A percentile compares a stretch with the other conserved stretches of the same genome.
phyloP scores from a whole-genome alignment of 352 stramenopile genomes.

The Elongisporangium senticosum region DNA sequence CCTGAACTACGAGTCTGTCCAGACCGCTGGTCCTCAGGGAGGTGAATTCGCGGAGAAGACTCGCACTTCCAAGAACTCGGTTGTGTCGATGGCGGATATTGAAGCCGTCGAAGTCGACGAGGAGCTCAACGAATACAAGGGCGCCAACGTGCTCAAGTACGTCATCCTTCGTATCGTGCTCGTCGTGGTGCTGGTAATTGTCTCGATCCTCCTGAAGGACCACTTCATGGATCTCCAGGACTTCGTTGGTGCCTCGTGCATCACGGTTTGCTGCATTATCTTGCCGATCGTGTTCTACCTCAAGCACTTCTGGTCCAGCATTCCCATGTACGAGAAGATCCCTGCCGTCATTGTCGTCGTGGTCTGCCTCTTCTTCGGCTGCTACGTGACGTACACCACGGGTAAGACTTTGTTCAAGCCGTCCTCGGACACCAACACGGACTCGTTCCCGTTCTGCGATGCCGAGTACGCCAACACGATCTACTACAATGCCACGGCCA shows the following conservation, averaged over 20 bases:
- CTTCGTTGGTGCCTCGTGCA: conserved; percentile 33
- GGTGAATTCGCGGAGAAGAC: conserved; percentile 15
- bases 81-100: conserved; percentile 35
- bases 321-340: conserved; percentile 41
- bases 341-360: conserved; percentile 29
- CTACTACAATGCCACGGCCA: conserved; percentile 47
- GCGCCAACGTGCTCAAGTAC: conserved; percentile 31
- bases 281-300: conserved; percentile 38
- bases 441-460: conserved; percentile 53
- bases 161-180: conserved; percentile 32
- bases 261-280: conserved; percentile 31
- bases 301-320: conserved; percentile 26
- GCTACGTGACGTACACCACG: conserved; percentile 36
- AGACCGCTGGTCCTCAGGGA: conserved; percentile 12
- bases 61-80: conserved; percentile 31
- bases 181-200: conserved; percentile 23
- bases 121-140: conserved; percentile 32
- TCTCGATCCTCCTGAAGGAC: conserved; percentile 17
- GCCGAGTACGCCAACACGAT: conserved; percentile 29
- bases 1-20: conserved; percentile 5
- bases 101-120: conserved; percentile 28
- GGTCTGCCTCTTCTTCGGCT: conserved; percentile 23
- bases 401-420: conserved; percentile 34
- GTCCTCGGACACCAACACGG: conserved; percentile 15
- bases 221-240: conserved; percentile 34